These are phyloP conservation scores for Pulveroboletus sp. DNA, from an alignment of 768 basidiomycete genomes.

Conservation along the genomic window DNA sequence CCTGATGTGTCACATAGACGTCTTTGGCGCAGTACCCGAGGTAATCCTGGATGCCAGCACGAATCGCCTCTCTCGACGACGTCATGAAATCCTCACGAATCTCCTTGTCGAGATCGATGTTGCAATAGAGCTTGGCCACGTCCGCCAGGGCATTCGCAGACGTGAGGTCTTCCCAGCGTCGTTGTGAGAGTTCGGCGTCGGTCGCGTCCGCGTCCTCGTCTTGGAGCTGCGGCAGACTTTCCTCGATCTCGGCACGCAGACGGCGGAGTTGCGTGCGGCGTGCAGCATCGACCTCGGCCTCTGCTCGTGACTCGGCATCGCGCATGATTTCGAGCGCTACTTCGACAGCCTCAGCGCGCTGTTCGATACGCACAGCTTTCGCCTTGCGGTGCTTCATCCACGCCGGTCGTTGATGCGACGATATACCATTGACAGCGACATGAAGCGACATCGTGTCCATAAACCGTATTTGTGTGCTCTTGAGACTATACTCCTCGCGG, in stretches of 20 bases:
- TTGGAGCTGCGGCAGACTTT: conserved; percentile 36
- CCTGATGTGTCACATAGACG: conserved; percentile 77
- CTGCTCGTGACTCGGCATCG: conserved; percentile 33
- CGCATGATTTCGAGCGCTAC: conserved; percentile 52
- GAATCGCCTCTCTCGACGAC: conserved; percentile 57
- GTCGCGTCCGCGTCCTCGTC: conserved; percentile 36
- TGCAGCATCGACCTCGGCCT: conserved; percentile 36
- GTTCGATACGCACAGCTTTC: conserved; percentile 51
- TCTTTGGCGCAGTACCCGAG: conserved; percentile 84
- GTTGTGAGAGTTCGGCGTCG: conserved; percentile 40
- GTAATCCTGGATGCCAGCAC: conserved; percentile 63
- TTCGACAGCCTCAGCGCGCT: conserved; percentile 59
- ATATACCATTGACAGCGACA: conserved; percentile 90
- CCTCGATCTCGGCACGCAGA: conserved; percentile 35
- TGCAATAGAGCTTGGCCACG: conserved; percentile 87
- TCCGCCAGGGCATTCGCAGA: conserved; percentile 89
- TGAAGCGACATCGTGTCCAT: conserved; percentile 95
- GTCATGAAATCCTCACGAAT: conserved; percentile 75
- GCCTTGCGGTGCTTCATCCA: conserved; percentile 86
- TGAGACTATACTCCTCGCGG: conserved; percentile 73
- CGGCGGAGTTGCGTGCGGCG: conserved; percentile 37
- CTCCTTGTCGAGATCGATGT: conserved; percentile 72
- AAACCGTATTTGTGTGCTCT: conserved; percentile 68
- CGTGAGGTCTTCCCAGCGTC: conserved; percentile 91
- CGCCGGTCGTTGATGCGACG: conserved; percentile 87